A percentile compares a stretch with the other conserved stretches of the same genome.
Conservation (phyloP, 768 basidiomycete genomes). For the Paxillus ammoniavirescens region DNA sequence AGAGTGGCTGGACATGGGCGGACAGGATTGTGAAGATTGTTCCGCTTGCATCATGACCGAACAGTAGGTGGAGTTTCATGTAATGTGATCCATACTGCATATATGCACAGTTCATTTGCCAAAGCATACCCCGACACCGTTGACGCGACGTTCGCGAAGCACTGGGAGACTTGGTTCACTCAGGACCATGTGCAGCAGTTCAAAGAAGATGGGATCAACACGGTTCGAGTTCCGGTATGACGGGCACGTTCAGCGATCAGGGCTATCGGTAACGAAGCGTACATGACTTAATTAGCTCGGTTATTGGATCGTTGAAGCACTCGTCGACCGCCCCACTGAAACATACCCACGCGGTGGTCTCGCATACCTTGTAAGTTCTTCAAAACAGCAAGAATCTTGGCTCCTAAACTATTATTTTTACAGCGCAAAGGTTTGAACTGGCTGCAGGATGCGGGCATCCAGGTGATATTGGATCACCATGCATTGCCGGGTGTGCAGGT, state of each 20-base stretch:
- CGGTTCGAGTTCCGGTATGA: constrained; percentile 72
- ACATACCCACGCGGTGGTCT: constrained; percentile 72
- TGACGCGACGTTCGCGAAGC: constrained; percentile 55
- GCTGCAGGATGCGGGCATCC: constrained; percentile 61
- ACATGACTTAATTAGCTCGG: constrained; percentile 51
- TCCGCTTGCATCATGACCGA: constrained; percentile 63
- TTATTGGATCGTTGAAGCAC: constrained; percentile 76
- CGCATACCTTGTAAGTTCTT: constrained; percentile 49
- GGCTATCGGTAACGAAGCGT: background rate
- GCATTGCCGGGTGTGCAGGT: constrained; percentile 70
- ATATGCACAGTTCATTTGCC: constrained; percentile 49
- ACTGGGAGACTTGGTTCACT: constrained; percentile 78
- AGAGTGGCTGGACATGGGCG: constrained; percentile 80
- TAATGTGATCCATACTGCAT: background rate
- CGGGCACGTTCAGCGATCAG: background rate
- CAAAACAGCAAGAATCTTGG: background rate
- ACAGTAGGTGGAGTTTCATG: constrained; percentile 42
- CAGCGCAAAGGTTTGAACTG: constrained; percentile 64
- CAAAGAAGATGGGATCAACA: constrained; percentile 59
- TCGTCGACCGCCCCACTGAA: constrained; percentile 62
- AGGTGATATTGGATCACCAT: constrained; percentile 68
- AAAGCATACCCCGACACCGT: constrained; percentile 57
- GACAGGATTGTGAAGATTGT: constrained; percentile 58
- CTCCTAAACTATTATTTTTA: background rate
- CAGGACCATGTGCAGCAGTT: constrained; percentile 59